These are phyloP conservation scores for Fusarium foetens DNA, from an alignment of 2,329 filamentous ascomycete genomes.

Conservation along the genomic window DNA sequence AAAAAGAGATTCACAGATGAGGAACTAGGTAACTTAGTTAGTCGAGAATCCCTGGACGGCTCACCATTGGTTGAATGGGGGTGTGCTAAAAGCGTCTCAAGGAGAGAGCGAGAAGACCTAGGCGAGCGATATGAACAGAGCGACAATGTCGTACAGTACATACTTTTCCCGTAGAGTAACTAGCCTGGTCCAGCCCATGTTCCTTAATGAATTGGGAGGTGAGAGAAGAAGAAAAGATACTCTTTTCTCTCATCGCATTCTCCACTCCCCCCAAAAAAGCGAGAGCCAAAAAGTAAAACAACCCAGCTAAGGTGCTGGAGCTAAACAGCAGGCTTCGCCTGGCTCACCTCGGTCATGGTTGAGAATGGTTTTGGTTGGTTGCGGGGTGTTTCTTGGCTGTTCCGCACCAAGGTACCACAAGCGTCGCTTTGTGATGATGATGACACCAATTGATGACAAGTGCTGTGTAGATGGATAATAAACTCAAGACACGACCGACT, in stretches of 20 bases:
- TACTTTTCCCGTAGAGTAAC: constrained; percentile 13
- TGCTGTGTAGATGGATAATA: not conserved
- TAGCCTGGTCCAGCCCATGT: constrained; percentile 7
- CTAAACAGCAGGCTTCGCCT: constrained; percentile 25
- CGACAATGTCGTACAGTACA: not conserved
- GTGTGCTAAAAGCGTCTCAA: constrained; percentile 1
- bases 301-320: constrained; percentile 5
- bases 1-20: not conserved
- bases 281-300: constrained; percentile 28
- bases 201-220: constrained; percentile 10
- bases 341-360: constrained; percentile 1
- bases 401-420: constrained; percentile 20
- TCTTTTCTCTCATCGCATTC: constrained; percentile 24
- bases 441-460: not conserved
- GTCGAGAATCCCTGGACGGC: constrained; percentile 3
- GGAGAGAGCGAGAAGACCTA: not conserved
- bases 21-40: constrained; percentile 7
- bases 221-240: constrained; percentile 19
- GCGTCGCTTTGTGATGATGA: not conserved
- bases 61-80: constrained; percentile 15
- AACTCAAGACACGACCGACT: not conserved
- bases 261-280: constrained; percentile 18
- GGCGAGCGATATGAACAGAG: not conserved
- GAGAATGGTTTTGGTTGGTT: constrained; percentile 4
- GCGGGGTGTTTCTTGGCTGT: constrained; percentile 8